Conservation (phyloP, 2,329 filamentous ascomycete species). For the Nigrospora osmanthi region DNA sequence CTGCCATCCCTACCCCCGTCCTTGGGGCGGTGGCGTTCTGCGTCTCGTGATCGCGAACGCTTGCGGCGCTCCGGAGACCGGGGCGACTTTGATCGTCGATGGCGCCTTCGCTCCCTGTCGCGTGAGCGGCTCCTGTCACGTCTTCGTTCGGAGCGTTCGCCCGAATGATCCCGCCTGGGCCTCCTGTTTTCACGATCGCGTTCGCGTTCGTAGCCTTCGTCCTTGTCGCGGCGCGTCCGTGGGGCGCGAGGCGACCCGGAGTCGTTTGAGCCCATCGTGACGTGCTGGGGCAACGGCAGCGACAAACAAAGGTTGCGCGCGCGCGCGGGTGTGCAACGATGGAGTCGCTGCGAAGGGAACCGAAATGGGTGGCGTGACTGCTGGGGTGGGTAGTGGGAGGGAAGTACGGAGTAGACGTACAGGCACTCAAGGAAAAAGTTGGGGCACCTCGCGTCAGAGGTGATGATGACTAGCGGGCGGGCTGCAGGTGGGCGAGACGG, state of each 20-base stretch:
- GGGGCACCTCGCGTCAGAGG: too few relatives aligned
- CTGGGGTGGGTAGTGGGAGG: too few relatives aligned
- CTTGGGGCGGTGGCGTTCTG: slow-evolving; percentile 16
- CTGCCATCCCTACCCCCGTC: slow-evolving; percentile 23
- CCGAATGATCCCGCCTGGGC: neutral
- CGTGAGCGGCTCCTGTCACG: neutral
- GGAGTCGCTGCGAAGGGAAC: too few relatives aligned
- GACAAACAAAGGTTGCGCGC: too few relatives aligned
- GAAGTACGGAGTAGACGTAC: too few relatives aligned
- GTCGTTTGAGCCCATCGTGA: slow-evolving; percentile 1
- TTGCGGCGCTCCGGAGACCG: slow-evolving; percentile 7
- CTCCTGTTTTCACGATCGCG: neutral
- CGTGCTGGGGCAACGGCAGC: too few relatives aligned
- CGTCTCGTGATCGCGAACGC: slow-evolving; percentile 12
- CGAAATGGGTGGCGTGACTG: too few relatives aligned
- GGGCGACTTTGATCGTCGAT: slow-evolving; percentile 19
- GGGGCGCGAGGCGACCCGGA: slow-evolving; percentile 1
- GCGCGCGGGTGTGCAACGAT: too few relatives aligned
- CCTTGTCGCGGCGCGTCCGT: slow-evolving; percentile 2
- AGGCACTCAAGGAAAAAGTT: too few relatives aligned
- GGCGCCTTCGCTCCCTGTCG: slow-evolving; percentile 10
- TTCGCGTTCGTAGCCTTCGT: neutral
- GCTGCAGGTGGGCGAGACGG: too few relatives aligned
- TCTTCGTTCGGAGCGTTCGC: neutral
- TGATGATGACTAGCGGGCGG: too few relatives aligned